A percentile compares a stretch with the other conserved stretches of the same genome.
phyloP scores from a whole-genome alignment of 2,329 filamentous ascomycete genomes.

The Blumeria hordei region DNA sequence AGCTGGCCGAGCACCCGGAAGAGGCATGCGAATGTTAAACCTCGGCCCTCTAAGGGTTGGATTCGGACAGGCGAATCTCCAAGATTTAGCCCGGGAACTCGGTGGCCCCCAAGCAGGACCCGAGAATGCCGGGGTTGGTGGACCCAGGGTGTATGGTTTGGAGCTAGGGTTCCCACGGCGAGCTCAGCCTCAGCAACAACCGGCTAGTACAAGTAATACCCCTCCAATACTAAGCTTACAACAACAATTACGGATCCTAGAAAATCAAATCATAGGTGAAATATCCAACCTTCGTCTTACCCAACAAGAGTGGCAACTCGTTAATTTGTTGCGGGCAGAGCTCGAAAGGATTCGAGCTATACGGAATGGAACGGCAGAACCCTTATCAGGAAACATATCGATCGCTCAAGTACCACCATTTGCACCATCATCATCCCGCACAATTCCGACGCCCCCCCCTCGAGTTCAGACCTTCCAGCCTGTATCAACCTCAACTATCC shows the following conservation, averaged over 20 bases:
- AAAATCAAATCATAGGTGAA: conserved; percentile 45
- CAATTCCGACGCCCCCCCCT: conserved; percentile 1
- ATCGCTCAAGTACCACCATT: conserved; percentile 8
- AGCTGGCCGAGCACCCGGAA: conserved; percentile 11
- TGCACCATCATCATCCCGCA: background rate
- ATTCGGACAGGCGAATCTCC: conserved; percentile 40
- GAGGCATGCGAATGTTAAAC: conserved; percentile 37
- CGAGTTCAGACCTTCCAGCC: conserved; percentile 1
- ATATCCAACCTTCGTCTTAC: conserved; percentile 35
- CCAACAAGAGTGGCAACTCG: conserved; percentile 41
- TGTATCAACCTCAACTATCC: conserved; percentile 27
- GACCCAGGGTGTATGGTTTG: conserved; percentile 14
- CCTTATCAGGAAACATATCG: conserved; percentile 9
- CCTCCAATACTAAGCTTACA: conserved; percentile 21
- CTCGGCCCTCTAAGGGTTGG: conserved; percentile 53
- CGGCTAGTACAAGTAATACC: conserved; percentile 1
- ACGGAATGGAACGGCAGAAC: conserved; percentile 9
- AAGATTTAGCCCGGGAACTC: conserved; percentile 41
- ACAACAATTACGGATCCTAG: conserved; percentile 37
- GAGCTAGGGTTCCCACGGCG: conserved; percentile 14
- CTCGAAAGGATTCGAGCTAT: conserved; percentile 33
- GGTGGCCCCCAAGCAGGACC: conserved; percentile 21
- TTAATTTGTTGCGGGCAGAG: conserved; percentile 44
- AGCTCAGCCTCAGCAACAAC: conserved; percentile 2
- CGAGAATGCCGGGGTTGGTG: conserved; percentile 11